Conservation (phyloP, 345 rosid species). For the Aquilaria sinensis region DNA sequence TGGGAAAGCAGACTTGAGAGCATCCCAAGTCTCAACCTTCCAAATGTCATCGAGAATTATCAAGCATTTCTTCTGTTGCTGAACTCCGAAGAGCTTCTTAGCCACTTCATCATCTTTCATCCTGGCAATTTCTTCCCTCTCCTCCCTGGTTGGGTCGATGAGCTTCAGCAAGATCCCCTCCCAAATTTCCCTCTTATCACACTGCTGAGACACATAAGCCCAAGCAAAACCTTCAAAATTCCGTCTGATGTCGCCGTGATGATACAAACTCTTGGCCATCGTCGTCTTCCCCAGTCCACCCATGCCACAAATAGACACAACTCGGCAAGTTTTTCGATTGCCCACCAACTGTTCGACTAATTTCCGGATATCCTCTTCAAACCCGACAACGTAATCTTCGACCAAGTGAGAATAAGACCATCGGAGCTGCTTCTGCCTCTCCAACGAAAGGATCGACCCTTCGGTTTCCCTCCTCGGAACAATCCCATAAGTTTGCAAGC, state of each 20-base stretch:
- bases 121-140: conserved; percentile 22
- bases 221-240: conserved; percentile 32
- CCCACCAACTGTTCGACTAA: conserved; percentile 22
- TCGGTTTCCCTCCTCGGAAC: conserved; percentile 8
- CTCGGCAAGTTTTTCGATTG: conserved; percentile 8
- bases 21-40: conserved; percentile 28
- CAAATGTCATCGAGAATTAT: conserved; percentile 48
- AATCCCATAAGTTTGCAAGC: conserved; percentile 33
- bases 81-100: conserved; percentile 20
- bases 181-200: conserved; percentile 26
- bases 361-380: conserved; percentile 14
- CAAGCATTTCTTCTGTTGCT: conserved; percentile 25
- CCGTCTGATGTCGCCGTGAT: conserved; percentile 20
- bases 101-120: conserved; percentile 34
- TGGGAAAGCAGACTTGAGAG: conserved; percentile 31
- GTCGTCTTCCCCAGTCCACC: conserved; percentile 49
- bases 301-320: conserved; percentile 39
- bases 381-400: conserved; percentile 32
- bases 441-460: conserved; percentile 5
- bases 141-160: conserved; percentile 12
- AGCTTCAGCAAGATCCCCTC: conserved; percentile 25
- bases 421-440: conserved; percentile 24
- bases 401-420: conserved; percentile 26
- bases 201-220: conserved; percentile 41
- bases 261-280: conserved; percentile 32